These are phyloP conservation scores for Nannochloris sp. DNA, from an alignment of 139 green algal species.

Conservation along the genomic window DNA sequence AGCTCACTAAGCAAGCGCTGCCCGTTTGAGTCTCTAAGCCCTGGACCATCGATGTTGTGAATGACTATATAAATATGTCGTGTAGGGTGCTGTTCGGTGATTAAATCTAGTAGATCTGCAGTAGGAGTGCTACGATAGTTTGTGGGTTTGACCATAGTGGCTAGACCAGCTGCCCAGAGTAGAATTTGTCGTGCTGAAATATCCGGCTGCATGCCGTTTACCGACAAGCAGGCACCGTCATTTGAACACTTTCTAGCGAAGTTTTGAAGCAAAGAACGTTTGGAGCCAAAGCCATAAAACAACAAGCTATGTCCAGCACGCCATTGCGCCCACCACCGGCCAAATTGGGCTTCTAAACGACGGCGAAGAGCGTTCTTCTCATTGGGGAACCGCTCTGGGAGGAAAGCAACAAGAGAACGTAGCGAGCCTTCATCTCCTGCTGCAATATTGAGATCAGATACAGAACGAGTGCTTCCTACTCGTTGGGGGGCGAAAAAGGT, in stretches of 20 bases:
- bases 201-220: slow-evolving; percentile 42
- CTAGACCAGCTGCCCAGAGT: slow-evolving; percentile 4
- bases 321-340: slow-evolving; percentile 1
- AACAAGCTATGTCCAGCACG: slow-evolving; percentile 58
- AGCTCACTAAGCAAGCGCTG: slow-evolving; percentile 65
- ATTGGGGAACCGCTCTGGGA: not conserved
- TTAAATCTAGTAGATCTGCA: slow-evolving; percentile 22
- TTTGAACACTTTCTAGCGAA: slow-evolving; percentile 37
- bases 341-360: slow-evolving; percentile 1
- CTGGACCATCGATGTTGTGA: slow-evolving; percentile 83
- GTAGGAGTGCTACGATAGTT: not conserved
- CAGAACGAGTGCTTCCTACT: not conserved
- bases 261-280: slow-evolving; percentile 56
- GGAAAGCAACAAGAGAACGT: not conserved
- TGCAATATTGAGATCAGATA: not conserved
- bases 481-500: not conserved
- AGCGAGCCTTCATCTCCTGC: slow-evolving; percentile 4
- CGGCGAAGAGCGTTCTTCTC: slow-evolving; percentile 15
- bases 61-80: slow-evolving; percentile 75
- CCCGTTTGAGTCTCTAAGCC: slow-evolving; percentile 39
- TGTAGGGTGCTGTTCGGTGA: no score
- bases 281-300: slow-evolving; percentile 82
- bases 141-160: not conserved
- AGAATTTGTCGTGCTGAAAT: slow-evolving; percentile 42
- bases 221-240: slow-evolving; percentile 35